phyloP scores from a whole-genome alignment of 345 rosid genomes.

The Heritiera littoralis region DNA sequence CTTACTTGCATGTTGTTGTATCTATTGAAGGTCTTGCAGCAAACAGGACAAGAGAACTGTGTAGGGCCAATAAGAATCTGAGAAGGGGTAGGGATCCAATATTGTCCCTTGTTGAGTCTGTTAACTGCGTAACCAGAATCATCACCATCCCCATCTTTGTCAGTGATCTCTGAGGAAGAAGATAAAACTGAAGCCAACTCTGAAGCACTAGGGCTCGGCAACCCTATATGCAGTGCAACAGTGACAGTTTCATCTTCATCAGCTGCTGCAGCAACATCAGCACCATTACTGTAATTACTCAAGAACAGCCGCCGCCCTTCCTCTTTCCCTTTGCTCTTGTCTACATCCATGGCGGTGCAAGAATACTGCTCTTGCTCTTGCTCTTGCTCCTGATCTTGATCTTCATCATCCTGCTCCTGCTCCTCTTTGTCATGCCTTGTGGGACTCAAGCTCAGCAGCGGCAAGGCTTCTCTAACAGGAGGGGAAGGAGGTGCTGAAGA shows the following conservation, averaged over 20 bases:
- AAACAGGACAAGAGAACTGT: slow-evolving; percentile 97
- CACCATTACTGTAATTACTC: neutral
- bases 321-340: slow-evolving; percentile 31
- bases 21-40: slow-evolving; percentile 93
- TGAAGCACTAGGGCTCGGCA: slow-evolving; percentile 83
- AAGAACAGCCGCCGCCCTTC: slow-evolving; percentile 20
- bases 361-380: slow-evolving; percentile 28
- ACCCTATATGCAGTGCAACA: slow-evolving; percentile 92
- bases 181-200: slow-evolving; percentile 70
- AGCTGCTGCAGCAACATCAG: neutral
- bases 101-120: slow-evolving; percentile 89
- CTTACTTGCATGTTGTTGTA: slow-evolving; percentile 98
- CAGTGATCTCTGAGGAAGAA: slow-evolving; percentile 48
- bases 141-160: slow-evolving; percentile 52
- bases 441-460: slow-evolving; percentile 74
- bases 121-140: slow-evolving; percentile 53
- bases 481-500: slow-evolving; percentile 69
- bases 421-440: slow-evolving; percentile 44
- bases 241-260: slow-evolving; percentile 53
- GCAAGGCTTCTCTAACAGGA: slow-evolving; percentile 84
- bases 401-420: slow-evolving; percentile 31
- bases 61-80: slow-evolving; percentile 98
- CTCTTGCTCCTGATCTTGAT: slow-evolving; percentile 27
- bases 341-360: slow-evolving; percentile 41
- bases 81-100: slow-evolving; percentile 98